Evolutionary conservation across 2,329 filamentous ascomycete genomes (phyloP), one percentile per base, ranked within the genome.

Genomic region (Aspergillus spinulosporus): DNA sequence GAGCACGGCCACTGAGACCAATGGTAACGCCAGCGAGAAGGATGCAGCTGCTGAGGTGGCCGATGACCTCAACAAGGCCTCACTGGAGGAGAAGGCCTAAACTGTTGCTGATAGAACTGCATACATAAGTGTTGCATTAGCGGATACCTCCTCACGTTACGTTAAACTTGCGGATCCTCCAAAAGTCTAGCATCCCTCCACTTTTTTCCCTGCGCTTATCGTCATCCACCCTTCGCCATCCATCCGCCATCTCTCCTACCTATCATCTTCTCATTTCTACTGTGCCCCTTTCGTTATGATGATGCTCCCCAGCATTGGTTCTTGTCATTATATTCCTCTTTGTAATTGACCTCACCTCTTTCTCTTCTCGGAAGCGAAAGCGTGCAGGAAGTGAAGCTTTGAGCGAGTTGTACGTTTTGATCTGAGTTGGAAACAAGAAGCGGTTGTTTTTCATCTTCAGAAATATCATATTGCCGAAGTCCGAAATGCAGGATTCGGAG

Each of bases 41-140:
- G 82, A 84, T 58, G 83, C 78, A 12, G 80, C 74, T 21, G 78
- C 77, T 3, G 85, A 88, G 66, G 84, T 78, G 28, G 73, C 80
- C 15, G 81, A 83, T 54, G 84, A 87, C 61, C 74, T 88, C 56
- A 77, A 86, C 73, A 81, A 83, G 65, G 80, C 84, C 48, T 80
- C 79, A 50, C 71, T 88, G 40, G 85, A 88, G 71, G 84, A 86
- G 62, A 74, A 74, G 62, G 74, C 69, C 54, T 75, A 68, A 53
- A 58, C 48, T 11, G n/a, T 49, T 32, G 36, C 21, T 43, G 45
- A 61, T 62, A 58, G 58, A 61, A 45, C 52, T 58, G 56, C 53
- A 47, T 58, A 49, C 53, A 47, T 58, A 49, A 62, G 58, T 56
- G 52, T 64, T 53, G 56, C 52, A 62, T 59, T 46, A 63, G 62